phyloP scores from a whole-genome alignment of 768 basidiomycete genomes.

The Sarcomyxa edulis region DNA sequence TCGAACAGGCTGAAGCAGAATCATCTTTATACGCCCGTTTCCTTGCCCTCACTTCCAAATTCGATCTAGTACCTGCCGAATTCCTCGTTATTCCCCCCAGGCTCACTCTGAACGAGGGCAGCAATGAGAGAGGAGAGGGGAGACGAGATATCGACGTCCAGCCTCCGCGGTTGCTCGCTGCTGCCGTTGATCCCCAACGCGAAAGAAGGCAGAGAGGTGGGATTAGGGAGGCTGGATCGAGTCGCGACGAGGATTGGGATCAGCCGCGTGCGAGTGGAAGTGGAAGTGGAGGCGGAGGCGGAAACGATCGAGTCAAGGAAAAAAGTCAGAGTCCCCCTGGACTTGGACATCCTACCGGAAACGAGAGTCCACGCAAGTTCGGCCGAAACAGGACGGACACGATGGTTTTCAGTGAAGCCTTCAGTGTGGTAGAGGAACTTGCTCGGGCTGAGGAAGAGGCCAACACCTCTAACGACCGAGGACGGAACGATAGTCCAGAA shows the following conservation, averaged over 20 bases:
- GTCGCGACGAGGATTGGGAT: conserved; percentile 8
- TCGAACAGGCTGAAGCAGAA: conserved; percentile 88
- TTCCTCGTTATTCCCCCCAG: conserved; percentile 75
- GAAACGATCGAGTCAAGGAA: no score
- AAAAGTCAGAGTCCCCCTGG: conserved; percentile 18
- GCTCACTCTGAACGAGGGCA: conserved; percentile 9
- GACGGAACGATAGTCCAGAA: no score
- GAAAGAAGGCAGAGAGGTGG: conserved; percentile 2
- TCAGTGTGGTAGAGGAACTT: conserved; percentile 29
- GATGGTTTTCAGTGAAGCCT: conserved; percentile 57
- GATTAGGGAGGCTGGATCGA: conserved; percentile 2
- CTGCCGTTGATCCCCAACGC: conserved; percentile 21
- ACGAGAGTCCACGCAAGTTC: conserved; percentile 37
- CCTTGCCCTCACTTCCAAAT: conserved; percentile 74
- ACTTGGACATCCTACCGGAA: conserved; percentile 12
- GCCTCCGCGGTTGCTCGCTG: conserved; percentile 33
- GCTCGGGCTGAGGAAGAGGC: conserved; percentile 15
- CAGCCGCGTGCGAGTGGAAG: no score
- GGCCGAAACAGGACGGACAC: conserved; percentile 66
- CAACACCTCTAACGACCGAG: background rate
- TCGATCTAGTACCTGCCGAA: conserved; percentile 76
- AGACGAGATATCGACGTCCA: conserved; percentile 20
- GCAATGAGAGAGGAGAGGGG: conserved; percentile 11
- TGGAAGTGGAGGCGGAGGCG: conserved; percentile 2
- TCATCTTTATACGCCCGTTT: conserved; percentile 88